Conservation (phyloP, 768 basidiomycete species). For the Auricularia sp. region DNA sequence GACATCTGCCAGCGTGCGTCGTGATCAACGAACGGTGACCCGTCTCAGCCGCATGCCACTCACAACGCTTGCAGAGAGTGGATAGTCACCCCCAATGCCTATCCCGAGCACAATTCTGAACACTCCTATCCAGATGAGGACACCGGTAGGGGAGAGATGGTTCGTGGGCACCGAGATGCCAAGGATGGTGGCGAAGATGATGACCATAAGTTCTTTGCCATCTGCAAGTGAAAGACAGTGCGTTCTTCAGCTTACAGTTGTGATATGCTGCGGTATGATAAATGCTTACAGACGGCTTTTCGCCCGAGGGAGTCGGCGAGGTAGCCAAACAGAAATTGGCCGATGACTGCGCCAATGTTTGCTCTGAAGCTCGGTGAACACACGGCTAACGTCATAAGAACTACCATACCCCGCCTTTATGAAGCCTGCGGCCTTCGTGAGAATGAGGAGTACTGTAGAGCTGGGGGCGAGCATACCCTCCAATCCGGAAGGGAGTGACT, state of each 20-base stretch:
- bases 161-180: constrained; percentile 52
- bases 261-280: too few relatives aligned
- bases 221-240: constrained; percentile 27
- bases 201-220: constrained; percentile 69
- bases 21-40: background rate
- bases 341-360: constrained; percentile 65
- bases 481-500: constrained; percentile 39
- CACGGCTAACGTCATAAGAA: background rate
- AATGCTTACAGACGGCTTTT: constrained; percentile 47
- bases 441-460: background rate
- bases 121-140: constrained; percentile 51
- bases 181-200: constrained; percentile 68
- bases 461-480: constrained; percentile 55
- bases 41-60: background rate
- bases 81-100: constrained; percentile 73
- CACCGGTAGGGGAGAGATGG: constrained; percentile 36
- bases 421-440: background rate
- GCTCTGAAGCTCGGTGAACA: constrained; percentile 18
- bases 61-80: constrained; percentile 56
- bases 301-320: constrained; percentile 58
- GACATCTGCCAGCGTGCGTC: constrained; percentile 24
- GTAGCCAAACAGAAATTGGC: constrained; percentile 53
- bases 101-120: constrained; percentile 68
- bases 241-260: background rate
- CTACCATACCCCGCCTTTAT: background rate